These are phyloP conservation scores for Sarocladiaceae sp. DNA, from an alignment of 2,329 filamentous ascomycete species.

Conservation along the genomic window DNA sequence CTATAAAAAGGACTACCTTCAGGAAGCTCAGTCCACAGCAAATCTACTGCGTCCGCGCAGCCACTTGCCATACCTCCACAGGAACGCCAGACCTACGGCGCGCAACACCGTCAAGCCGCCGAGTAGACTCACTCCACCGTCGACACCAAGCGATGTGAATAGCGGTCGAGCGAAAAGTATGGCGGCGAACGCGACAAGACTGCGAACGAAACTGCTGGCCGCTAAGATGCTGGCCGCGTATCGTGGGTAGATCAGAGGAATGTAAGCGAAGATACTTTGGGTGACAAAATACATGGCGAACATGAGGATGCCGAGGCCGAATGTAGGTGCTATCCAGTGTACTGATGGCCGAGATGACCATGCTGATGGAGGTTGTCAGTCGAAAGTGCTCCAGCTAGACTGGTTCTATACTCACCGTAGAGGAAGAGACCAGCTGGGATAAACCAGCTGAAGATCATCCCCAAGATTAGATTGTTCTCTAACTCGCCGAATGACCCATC, in stretches of 20 bases:
- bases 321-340: not conserved
- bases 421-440: not conserved
- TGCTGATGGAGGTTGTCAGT: not conserved
- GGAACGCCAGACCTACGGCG: not conserved
- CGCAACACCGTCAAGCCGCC: not conserved
- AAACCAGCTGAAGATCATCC: not conserved
- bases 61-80: not conserved
- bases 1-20: too few species aligned
- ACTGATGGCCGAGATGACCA: not conserved
- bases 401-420: not conserved
- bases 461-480: not conserved
- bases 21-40: not conserved
- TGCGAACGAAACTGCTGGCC: slow-evolving; percentile 47
- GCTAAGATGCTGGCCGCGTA: slow-evolving; percentile 38
- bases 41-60: not conserved
- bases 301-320: not conserved
- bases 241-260: not conserved
- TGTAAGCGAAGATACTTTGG: not conserved
- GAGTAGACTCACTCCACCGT: not conserved
- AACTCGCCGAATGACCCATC: not conserved
- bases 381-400: not conserved
- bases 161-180: not conserved
- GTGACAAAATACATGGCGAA: not conserved
- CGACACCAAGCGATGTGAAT: not conserved
- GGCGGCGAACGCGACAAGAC: not conserved